Evolutionary conservation across 495 filamentous ascomycete species (phyloP), one percentile per base, ranked within the genome.

Genomic region (Sordaria brevicollis): DNA sequence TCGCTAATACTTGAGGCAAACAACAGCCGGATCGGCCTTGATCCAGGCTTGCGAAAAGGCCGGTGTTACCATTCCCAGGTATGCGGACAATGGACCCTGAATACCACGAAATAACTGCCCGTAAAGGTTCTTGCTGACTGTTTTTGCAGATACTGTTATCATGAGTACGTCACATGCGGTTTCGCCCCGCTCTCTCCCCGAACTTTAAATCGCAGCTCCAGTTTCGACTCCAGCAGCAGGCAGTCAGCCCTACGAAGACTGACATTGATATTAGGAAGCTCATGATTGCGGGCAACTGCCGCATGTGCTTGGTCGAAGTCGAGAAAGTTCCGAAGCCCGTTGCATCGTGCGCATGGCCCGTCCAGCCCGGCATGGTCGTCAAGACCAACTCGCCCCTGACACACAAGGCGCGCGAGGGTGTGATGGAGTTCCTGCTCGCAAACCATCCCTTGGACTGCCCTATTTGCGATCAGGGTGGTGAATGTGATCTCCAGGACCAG

Each of bases 21-120:
- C 74, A 76, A 79, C 80, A 90, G 89, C 89, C 74, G 95, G 95
- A 67, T 94, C 95, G 67, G 95, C 95, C 73, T 87, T 99, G 74
- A 99, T 99, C 79, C 95, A 99, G 84, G 95, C 95, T 74, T 98
- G 95, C 84, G 95, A 99, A 83, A 97, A 99, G 83, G 95, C 95
- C 69, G 95, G 95, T 73, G 88, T 84, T 68, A 92, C 90, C n/a
- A 87, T 97, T 74, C 93, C 93, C 71, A 93, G 91, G 90, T 92
- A 82, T 70, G 83, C 73, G 35, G 66, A 68, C 38, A 35, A 6
- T 34, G 34, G 17, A 31, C 62, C 8, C 65, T 17, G 25, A 29
- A 69, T 39, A 66, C 39, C 35, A 2, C 5, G 8, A 29, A 9
- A 31, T n/a, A 8, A 62, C 49, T 31, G 49, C 19, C 41, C 3